Conservation (phyloP, 306 rosid genomes). For the Spatholobus suberectus region DNA sequence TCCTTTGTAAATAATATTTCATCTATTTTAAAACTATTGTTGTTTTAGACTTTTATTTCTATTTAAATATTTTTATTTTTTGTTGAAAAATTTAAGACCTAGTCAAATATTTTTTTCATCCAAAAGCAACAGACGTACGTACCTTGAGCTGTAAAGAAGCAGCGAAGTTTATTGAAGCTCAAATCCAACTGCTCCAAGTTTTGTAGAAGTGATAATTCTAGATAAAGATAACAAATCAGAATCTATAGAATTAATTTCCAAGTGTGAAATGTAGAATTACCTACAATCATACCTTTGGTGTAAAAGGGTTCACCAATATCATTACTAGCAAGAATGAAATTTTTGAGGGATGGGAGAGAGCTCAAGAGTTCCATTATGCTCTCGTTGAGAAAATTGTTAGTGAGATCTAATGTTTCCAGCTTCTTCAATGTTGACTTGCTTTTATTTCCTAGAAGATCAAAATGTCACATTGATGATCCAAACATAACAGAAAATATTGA, state of each 20-base stretch:
- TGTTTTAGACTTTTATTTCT: no score
- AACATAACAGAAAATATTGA: neutral
- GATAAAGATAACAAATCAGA: neutral
- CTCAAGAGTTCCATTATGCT: neutral
- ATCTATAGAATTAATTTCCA: neutral
- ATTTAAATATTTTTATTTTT: no score
- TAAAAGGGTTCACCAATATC: neutral
- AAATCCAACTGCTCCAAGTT: conserved; percentile 11
- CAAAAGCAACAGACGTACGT: neutral
- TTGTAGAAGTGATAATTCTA: conserved; percentile 2
- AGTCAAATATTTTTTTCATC: no score
- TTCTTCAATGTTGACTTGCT: neutral
- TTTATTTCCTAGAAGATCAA: neutral
- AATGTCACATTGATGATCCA: neutral
- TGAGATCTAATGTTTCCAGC: neutral
- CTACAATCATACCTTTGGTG: neutral
- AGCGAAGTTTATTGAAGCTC: neutral
- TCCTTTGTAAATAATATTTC: no score
- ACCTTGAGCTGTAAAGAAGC: conserved; percentile 4
- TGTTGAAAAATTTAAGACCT: no score
- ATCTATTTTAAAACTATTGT: no score
- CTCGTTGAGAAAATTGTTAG: neutral
- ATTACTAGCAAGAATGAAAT: neutral
- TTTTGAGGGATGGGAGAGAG: neutral
- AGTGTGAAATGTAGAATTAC: neutral